Conservation (phyloP, 352 stramenopile genomes). For the Pythium volutum region DNA sequence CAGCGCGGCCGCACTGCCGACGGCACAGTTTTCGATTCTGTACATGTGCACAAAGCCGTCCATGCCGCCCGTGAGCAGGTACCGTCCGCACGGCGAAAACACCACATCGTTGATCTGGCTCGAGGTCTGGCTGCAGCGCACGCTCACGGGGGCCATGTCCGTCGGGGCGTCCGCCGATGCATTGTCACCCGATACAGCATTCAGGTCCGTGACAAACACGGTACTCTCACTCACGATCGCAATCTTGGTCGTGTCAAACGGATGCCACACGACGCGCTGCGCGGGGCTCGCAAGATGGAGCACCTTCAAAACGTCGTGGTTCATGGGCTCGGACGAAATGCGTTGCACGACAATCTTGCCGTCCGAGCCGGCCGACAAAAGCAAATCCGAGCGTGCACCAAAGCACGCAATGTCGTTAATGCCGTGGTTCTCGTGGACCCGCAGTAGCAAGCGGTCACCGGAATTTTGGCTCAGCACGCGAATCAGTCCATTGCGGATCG, state of each 20-base stretch:
- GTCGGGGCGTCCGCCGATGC: conserved; percentile 27
- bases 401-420: conserved; percentile 82
- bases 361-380: conserved; percentile 64
- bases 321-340: conserved; percentile 70
- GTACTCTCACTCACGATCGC: conserved; percentile 63
- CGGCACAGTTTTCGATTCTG: conserved; percentile 41
- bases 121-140: conserved; percentile 64
- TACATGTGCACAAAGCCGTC: conserved; percentile 85
- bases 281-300: conserved; percentile 38
- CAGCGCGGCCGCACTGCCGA: conserved; percentile 58
- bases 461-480: conserved; percentile 82
- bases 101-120: conserved; percentile 75
- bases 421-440: conserved; percentile 69
- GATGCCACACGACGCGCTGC: conserved; percentile 81
- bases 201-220: conserved; percentile 62
- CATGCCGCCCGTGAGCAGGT: conserved; percentile 62
- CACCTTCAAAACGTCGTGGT: conserved; percentile 59
- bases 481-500: conserved; percentile 80
- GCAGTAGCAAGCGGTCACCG: conserved; percentile 64
- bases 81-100: conserved; percentile 59
- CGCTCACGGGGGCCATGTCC: conserved; percentile 66
- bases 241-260: conserved; percentile 69
- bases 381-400: conserved; percentile 59
- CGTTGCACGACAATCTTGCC: conserved; percentile 73
- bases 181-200: conserved; percentile 36